phyloP scores from a whole-genome alignment of 169 alveolate genomes.

The Eimeria brunetti region DNA sequence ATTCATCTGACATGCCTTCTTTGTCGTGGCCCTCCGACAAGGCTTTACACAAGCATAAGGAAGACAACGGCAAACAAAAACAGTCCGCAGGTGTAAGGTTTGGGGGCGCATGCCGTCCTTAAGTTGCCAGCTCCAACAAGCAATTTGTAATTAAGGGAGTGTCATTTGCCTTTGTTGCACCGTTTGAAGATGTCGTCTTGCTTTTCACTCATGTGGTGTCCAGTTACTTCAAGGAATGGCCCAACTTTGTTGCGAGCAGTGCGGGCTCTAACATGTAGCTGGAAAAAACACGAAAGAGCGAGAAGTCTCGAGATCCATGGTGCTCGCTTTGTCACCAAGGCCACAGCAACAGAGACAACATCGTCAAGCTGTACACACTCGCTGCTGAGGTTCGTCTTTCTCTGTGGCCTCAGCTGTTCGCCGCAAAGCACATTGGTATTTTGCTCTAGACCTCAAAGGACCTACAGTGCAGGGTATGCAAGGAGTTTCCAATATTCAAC shows the following conservation, averaged over 20 bases:
- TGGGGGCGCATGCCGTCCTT: background rate
- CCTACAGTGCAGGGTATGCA: background rate
- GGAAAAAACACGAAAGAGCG: background rate
- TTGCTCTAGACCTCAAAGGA: background rate
- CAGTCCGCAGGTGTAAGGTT: background rate
- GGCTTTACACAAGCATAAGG: background rate
- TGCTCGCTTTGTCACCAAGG: background rate
- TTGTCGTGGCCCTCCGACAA: background rate
- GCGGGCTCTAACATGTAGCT: background rate
- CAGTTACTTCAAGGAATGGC: background rate
- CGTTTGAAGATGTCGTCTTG: background rate
- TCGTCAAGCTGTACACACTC: background rate
- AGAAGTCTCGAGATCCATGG: background rate
- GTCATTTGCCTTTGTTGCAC: background rate
- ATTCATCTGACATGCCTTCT: background rate
- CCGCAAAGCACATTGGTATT: background rate
- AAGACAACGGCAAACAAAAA: background rate
- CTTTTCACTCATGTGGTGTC: background rate
- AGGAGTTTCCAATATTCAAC: background rate
- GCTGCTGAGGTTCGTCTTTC: background rate
- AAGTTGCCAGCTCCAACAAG: background rate
- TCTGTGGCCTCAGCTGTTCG: background rate
- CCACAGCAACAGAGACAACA: background rate
- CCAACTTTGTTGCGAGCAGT: background rate
- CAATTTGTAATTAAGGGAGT: background rate